Evolutionary conservation across 2,329 filamentous ascomycete genomes (phyloP).

Genomic region (Cordyceps cateniannulata): DNA sequence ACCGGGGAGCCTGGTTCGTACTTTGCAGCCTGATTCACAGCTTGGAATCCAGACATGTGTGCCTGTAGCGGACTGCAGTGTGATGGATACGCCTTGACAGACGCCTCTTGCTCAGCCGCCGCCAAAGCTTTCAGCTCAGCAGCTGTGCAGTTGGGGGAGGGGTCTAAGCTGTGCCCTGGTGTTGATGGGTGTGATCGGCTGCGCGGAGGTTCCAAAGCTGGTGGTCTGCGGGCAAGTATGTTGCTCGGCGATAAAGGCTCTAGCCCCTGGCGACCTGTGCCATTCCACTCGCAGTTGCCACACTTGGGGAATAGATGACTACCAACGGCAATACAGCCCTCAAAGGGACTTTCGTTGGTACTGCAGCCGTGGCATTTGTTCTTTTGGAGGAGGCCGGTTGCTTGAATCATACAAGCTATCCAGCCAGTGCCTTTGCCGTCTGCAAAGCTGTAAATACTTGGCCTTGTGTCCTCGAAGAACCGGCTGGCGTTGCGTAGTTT

Average conservation of each 20-base stretch:
- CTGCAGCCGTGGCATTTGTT: slow-evolving; percentile 36
- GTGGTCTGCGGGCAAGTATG: background rate
- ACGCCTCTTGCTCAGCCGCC: background rate
- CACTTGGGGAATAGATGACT: slow-evolving; percentile 38
- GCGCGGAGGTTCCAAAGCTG: background rate
- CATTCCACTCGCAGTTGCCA: slow-evolving; percentile 47
- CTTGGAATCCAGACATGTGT: background rate
- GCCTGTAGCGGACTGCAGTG: background rate
- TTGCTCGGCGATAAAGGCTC: background rate
- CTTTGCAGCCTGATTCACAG: background rate
- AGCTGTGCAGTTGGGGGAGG: background rate
- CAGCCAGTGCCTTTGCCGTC: slow-evolving; percentile 39
- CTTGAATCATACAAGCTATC: slow-evolving; percentile 44
- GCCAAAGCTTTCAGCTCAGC: background rate
- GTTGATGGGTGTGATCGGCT: background rate
- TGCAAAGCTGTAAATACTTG: slow-evolving; percentile 33
- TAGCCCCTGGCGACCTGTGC: slow-evolving; percentile 28
- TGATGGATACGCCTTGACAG: background rate
- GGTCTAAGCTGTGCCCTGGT: background rate
- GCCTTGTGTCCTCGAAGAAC: slow-evolving; percentile 33
- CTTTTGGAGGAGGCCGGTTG: slow-evolving; percentile 36
- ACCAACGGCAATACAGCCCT: slow-evolving; percentile 37
- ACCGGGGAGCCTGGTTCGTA: background rate
- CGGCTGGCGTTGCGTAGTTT: slow-evolving; percentile 36
- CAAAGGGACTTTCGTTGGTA: slow-evolving; percentile 37